Conservation (phyloP, 805 yeast genomes). For the Cyberlindnera xishuangbannaensis region DNA sequence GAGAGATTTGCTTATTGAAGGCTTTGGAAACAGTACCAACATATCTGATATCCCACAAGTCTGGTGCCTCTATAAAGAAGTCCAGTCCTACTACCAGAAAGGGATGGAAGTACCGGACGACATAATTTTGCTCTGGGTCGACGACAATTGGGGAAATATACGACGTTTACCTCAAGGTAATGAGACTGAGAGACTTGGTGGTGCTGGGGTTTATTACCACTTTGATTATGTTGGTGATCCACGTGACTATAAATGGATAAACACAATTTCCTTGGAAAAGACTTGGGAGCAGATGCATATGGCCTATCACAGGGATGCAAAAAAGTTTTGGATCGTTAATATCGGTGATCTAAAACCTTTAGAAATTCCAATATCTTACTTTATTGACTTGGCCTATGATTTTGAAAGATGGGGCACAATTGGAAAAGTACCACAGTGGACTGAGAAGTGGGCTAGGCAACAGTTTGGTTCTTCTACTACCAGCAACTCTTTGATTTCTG, state of each 20-base stretch:
- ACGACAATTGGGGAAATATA: conserved; percentile 15
- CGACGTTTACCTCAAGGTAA: conserved; percentile 10
- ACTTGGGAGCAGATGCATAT: conserved; percentile 13
- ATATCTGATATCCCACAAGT: conserved; percentile 11
- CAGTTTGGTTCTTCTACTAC: conserved; percentile 6
- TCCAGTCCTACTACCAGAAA: conserved; percentile 9
- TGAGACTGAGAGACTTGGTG: conserved; percentile 10
- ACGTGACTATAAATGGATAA: conserved; percentile 12
- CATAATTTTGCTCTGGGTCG: conserved; percentile 10
- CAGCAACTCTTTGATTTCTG: conserved; percentile 1
- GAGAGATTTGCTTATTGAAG: conserved; percentile 5
- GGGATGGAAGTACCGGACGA: conserved; percentile 12
- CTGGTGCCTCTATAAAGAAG: conserved; percentile 13
- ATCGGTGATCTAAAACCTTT: conserved; percentile 12
- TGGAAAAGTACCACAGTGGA: conserved; percentile 5
- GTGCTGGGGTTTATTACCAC: conserved; percentile 14
- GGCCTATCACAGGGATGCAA: conserved; percentile 11
- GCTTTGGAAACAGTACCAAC: conserved; percentile 8
- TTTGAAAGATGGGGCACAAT: conserved; percentile 9
- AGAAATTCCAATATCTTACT: conserved; percentile 12
- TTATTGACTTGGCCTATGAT: conserved; percentile 11
- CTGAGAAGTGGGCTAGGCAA: conserved; percentile 5
- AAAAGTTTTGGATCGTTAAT: conserved; percentile 11
- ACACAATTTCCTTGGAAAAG: conserved; percentile 10
- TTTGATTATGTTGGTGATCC: conserved; percentile 15